A percentile compares a stretch with the other conserved stretches of the same genome.
Conservation (phyloP, 805 yeast species). For the Teunomyces pallodes region DNA sequence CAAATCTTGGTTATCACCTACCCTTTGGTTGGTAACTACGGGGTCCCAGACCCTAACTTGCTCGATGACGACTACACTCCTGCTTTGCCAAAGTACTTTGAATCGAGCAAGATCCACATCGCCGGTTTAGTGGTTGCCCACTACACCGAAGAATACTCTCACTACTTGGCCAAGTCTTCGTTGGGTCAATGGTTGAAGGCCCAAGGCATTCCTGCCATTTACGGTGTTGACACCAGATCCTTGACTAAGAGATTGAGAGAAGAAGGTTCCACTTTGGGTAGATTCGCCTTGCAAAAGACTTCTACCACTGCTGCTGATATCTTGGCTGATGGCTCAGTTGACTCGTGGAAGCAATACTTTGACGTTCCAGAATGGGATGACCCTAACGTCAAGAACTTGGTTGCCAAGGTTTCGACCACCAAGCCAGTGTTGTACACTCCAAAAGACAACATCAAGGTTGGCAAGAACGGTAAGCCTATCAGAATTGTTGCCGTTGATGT, state of each 20-base stretch:
- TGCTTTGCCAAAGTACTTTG: conserved; percentile 86
- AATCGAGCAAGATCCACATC: conserved; percentile 86
- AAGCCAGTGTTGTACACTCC: conserved; percentile 79
- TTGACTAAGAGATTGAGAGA: conserved; percentile 91
- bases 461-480: conserved; percentile 69
- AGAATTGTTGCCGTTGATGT: conserved; percentile 91
- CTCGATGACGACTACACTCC: conserved; percentile 71
- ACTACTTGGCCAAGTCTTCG: conserved; percentile 87
- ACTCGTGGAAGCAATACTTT: conserved; percentile 60
- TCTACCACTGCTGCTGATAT: conserved; percentile 29
- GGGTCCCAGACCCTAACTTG: conserved; percentile 86
- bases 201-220: conserved; percentile 91
- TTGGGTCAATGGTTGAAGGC: conserved; percentile 91
- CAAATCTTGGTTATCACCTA: conserved; percentile 95
- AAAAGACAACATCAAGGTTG: conserved; percentile 49
- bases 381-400: conserved; percentile 89
- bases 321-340: conserved; percentile 24
- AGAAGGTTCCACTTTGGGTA: conserved; percentile 89
- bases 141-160: conserved; percentile 95
- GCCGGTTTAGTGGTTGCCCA: conserved; percentile 97
- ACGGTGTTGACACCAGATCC: conserved; percentile 96
- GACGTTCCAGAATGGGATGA: conserved; percentile 86
- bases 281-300: conserved; percentile 63
- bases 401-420: conserved; percentile 81
- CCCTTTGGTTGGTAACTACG: conserved; percentile 97